A percentile compares a stretch with the other conserved stretches of the same genome.
Evolutionary conservation across 176 grass and related monocot species (phyloP).

Genomic region (Aegilops umbellulata): DNA sequence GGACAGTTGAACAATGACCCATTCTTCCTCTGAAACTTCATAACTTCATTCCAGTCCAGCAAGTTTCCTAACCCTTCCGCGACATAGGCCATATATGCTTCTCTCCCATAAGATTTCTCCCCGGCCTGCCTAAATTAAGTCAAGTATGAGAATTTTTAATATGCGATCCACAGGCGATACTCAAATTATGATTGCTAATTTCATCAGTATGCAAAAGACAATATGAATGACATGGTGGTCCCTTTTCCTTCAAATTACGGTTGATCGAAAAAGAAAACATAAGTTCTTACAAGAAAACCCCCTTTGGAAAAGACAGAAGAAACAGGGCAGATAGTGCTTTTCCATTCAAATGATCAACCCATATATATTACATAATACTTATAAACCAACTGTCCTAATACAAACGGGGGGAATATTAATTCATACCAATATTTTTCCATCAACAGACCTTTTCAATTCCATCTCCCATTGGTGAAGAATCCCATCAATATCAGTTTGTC

Average conservation of each 20-base stretch:
- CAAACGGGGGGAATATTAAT: background rate
- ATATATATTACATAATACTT: background rate
- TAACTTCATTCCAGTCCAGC: constrained; percentile 57
- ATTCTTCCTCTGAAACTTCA: constrained; percentile 73
- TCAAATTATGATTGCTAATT: background rate
- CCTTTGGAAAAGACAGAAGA: background rate
- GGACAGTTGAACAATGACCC: constrained; percentile 78
- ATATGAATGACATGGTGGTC: background rate
- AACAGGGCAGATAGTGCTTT: background rate
- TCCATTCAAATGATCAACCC: no score
- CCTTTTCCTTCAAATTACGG: background rate
- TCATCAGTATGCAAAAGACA: background rate
- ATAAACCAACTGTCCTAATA: background rate
- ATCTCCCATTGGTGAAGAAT: constrained; percentile 33
- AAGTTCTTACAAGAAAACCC: background rate
- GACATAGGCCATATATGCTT: constrained; percentile 72
- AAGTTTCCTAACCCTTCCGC: constrained; percentile 60
- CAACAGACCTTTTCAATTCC: constrained; percentile 53
- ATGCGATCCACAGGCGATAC: background rate
- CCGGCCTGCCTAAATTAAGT: constrained; percentile 39
- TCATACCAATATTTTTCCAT: background rate
- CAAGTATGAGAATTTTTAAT: background rate
- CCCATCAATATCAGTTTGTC: constrained; percentile 23
- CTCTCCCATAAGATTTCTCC: constrained; percentile 40
- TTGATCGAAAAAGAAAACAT: background rate